These are phyloP conservation scores for Scleroderma bovista DNA, from an alignment of 768 basidiomycete species.

Conservation along the genomic window DNA sequence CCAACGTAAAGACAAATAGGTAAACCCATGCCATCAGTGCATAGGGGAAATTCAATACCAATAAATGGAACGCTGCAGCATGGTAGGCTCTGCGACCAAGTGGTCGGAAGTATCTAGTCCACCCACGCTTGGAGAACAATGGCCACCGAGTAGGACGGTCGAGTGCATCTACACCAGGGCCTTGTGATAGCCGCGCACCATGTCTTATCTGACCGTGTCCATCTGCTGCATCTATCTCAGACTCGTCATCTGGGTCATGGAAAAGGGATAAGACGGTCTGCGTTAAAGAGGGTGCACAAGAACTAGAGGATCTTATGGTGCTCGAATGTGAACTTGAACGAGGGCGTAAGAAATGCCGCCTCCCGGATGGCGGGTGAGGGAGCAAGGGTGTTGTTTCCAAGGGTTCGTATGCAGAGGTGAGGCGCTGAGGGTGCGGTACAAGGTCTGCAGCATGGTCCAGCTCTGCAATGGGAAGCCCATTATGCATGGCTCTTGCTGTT, in stretches of 20 bases:
- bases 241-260: conserved; percentile 42
- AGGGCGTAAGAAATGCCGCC: conserved; percentile 31
- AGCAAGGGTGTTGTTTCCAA: conserved; percentile 50
- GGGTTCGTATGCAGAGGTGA: conserved; percentile 24
- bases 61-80: conserved; percentile 59
- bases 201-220: conserved; percentile 16
- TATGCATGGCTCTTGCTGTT: conserved; percentile 24
- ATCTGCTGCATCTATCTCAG: conserved; percentile 32
- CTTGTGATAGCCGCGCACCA: conserved; percentile 1
- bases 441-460: conserved; percentile 34
- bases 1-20: conserved; percentile 76
- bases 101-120: conserved; percentile 63
- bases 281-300: conserved; percentile 57
- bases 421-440: conserved; percentile 20
- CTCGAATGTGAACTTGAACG: conserved; percentile 58
- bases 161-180: neutral
- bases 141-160: conserved; percentile 3
- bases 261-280: conserved; percentile 72
- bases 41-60: conserved; percentile 74
- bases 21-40: conserved; percentile 75
- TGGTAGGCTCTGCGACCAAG: conserved; percentile 54
- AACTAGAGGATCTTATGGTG: conserved; percentile 39
- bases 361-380: conserved; percentile 16
- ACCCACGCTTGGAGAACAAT: conserved; percentile 30
- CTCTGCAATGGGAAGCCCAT: conserved; percentile 29